phyloP scores from a whole-genome alignment of 257 asterid genomes.

The Prunella vulgaris region DNA sequence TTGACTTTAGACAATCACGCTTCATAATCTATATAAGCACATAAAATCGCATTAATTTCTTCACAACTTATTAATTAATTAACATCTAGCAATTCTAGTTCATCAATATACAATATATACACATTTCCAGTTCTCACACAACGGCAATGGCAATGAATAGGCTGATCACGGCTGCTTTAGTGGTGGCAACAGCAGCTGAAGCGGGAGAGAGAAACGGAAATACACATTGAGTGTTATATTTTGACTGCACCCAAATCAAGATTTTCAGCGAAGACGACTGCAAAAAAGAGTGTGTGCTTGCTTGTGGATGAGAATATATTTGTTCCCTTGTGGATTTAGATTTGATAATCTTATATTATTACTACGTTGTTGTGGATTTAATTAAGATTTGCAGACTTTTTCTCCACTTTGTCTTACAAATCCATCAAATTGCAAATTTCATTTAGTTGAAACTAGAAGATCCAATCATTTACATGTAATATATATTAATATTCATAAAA shows the following conservation, averaged over 20 bases:
- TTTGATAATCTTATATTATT: not conserved
- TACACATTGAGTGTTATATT: constrained; percentile 33
- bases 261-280: constrained; percentile 31
- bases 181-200: constrained; percentile 9
- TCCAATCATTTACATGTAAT: too few species aligned
- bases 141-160: constrained; percentile 15
- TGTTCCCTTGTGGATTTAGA: constrained; percentile 33
- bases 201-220: constrained; percentile 20
- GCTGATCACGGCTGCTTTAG: not conserved
- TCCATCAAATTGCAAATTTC: too few species aligned
- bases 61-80: not conserved
- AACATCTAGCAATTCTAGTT: too few species aligned
- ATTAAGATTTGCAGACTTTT: too few species aligned
- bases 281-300: constrained; percentile 30
- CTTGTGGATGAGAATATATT: constrained; percentile 29
- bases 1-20: not conserved
- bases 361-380: too few species aligned
- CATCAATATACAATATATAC: not conserved
- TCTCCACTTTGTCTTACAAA: too few species aligned
- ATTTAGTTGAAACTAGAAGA: too few species aligned
- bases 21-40: not conserved
- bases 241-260: constrained; percentile 32
- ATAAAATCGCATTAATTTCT: not conserved
- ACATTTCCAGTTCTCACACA: not conserved
- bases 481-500: too few species aligned